phyloP scores from a whole-genome alignment of 2,329 filamentous ascomycete genomes.

The Verticillium nubilum region DNA sequence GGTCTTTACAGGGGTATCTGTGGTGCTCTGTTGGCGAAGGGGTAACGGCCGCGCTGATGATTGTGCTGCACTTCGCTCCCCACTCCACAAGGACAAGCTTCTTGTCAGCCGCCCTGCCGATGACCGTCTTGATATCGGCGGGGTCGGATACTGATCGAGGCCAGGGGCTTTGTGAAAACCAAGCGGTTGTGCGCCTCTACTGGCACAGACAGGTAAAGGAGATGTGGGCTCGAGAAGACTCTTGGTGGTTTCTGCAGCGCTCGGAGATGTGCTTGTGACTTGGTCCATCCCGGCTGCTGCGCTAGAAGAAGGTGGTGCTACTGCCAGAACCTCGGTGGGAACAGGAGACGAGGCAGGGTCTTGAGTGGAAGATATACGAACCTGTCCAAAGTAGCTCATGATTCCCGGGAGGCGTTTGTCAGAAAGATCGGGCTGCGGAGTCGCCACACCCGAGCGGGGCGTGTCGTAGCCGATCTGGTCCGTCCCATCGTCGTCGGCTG shows the following conservation, averaged over 20 bases:
- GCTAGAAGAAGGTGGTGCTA: background rate
- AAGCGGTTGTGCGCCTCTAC: background rate
- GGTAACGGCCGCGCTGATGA: conserved; percentile 27
- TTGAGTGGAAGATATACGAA: conserved; percentile 73
- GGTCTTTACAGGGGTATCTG: conserved; percentile 35
- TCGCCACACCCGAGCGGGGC: conserved; percentile 85
- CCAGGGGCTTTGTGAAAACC: background rate
- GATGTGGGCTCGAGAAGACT: conserved; percentile 6
- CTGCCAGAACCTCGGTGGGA: background rate
- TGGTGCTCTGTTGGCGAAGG: conserved; percentile 34
- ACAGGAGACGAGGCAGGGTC: background rate
- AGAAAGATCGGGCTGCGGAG: conserved; percentile 85
- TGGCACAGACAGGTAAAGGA: conserved; percentile 1
- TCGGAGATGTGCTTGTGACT: background rate
- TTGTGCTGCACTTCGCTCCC: conserved; percentile 24
- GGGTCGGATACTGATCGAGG: conserved; percentile 12
- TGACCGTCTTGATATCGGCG: conserved; percentile 13
- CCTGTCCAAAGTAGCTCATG: conserved; percentile 98
- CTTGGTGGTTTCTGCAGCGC: background rate
- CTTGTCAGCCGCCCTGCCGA: conserved; percentile 18
- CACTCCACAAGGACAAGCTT: conserved; percentile 18
- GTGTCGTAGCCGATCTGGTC: conserved; percentile 81
- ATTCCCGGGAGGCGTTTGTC: conserved; percentile 96
- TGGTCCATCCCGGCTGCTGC: background rate
- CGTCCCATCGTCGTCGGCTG: conserved; percentile 62